phyloP scores from a whole-genome alignment of 2,329 filamentous ascomycete genomes.

The Hirsutella rhossiliensis region DNA sequence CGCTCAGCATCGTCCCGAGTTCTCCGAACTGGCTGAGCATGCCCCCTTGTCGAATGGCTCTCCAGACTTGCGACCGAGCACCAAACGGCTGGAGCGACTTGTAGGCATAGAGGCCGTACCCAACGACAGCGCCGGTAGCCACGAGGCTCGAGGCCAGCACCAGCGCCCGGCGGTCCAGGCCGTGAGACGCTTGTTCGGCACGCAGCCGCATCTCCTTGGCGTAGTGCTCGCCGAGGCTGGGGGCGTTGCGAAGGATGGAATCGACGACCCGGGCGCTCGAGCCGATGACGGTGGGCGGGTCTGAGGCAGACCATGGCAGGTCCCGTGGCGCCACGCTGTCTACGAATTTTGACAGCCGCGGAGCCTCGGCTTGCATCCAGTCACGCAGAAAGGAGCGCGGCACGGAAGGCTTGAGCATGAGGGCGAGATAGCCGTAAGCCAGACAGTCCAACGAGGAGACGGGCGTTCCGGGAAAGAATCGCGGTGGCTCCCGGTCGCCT shows the following conservation, averaged over 20 bases:
- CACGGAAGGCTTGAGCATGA: slow-evolving; percentile 48
- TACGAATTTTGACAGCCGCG: slow-evolving; percentile 19
- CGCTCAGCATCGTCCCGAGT: slow-evolving; percentile 31
- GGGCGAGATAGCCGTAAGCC: slow-evolving; percentile 63
- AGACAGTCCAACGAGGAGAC: slow-evolving; percentile 56
- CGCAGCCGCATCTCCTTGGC: slow-evolving; percentile 23
- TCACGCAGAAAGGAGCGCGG: slow-evolving; percentile 29
- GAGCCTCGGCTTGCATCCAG: slow-evolving; percentile 23
- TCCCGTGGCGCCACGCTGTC: slow-evolving; percentile 14
- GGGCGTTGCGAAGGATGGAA: slow-evolving; percentile 21
- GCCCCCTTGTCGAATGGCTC: slow-evolving; percentile 15
- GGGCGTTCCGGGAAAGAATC: slow-evolving; percentile 16
- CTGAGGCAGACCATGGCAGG: slow-evolving; percentile 15
- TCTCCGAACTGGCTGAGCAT: slow-evolving; percentile 32
- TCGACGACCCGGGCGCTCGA: slow-evolving; percentile 20
- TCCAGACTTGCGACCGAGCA: slow-evolving; percentile 30
- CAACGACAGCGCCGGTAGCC: slow-evolving; percentile 23
- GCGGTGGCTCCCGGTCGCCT: slow-evolving; percentile 11
- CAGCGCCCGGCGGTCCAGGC: slow-evolving; percentile 19
- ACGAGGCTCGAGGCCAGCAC: slow-evolving; percentile 20
- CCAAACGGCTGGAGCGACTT: slow-evolving; percentile 32
- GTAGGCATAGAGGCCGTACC: slow-evolving; percentile 28
- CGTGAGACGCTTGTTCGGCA: slow-evolving; percentile 18
- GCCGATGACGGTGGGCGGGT: slow-evolving; percentile 9
- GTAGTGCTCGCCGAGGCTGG: slow-evolving; percentile 23